Percentiles rank a stretch among this genome's conserved stretches.
Evolutionary conservation across 2,329 filamentous ascomycete species (phyloP).

Genomic region (Exophiala xenobiotica): DNA sequence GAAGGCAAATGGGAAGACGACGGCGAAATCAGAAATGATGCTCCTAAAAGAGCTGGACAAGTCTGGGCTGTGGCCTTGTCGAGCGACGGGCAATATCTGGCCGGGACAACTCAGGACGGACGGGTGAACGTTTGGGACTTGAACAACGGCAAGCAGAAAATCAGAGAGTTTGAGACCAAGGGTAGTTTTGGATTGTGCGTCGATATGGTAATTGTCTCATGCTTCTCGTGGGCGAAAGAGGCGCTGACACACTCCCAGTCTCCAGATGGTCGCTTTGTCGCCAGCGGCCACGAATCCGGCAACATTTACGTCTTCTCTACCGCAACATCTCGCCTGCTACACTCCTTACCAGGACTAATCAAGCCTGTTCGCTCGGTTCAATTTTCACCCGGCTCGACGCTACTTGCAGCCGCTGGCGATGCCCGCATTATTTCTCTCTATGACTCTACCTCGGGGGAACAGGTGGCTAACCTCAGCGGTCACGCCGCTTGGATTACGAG

Average conservation of each 20-base stretch:
- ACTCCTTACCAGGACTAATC: constrained; percentile 79
- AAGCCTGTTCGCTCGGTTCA: constrained; percentile 81
- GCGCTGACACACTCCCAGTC: constrained; percentile 37
- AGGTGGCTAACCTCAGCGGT: constrained; percentile 78
- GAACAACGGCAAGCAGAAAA: constrained; percentile 58
- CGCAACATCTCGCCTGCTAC: constrained; percentile 71
- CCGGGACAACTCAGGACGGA: constrained; percentile 84
- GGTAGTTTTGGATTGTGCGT: constrained; percentile 89
- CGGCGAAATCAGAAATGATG: constrained; percentile 40
- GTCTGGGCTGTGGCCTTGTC: constrained; percentile 87
- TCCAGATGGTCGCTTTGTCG: constrained; percentile 77
- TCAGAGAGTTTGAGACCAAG: constrained; percentile 85
- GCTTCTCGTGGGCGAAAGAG: neutral
- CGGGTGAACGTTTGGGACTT: constrained; percentile 84
- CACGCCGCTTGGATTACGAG: constrained; percentile 86
- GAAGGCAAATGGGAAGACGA: constrained; percentile 57
- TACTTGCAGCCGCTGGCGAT: constrained; percentile 87
- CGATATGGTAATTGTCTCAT: constrained; percentile 60
- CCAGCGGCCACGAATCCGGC: constrained; percentile 89
- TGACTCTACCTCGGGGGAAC: constrained; percentile 87
- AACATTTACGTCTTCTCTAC: constrained; percentile 95
- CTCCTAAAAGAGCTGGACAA: constrained; percentile 61
- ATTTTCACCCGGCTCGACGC: constrained; percentile 81
- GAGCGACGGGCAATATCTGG: constrained; percentile 77
- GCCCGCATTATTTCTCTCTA: constrained; percentile 86